Evolutionary conservation across 176 grass and related monocot genomes (phyloP), one percentile per base, ranked within the genome.

Genomic region (sorghum (Sorghum bicolor)): DNA sequence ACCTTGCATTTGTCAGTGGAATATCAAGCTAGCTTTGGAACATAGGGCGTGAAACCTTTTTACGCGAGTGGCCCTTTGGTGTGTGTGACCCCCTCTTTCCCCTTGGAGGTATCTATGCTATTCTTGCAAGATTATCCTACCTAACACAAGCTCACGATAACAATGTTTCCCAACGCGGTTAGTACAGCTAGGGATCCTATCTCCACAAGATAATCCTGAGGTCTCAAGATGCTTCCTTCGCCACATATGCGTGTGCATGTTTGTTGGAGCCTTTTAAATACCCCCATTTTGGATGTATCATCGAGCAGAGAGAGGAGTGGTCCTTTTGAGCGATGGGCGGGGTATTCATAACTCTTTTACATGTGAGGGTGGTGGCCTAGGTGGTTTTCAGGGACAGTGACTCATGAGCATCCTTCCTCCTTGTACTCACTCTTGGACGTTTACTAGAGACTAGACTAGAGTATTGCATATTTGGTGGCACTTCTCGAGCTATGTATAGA

Each of bases 91-190:
- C 52, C 75, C n/a, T 75, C 75, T 84, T 14, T 14, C 62, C 32
- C 69, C 26, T 70, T 40, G 24, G 15, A 34, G 70, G 76, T 39
- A 87, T 84, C 80, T 70, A 76, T 87, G 75, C 89, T 80, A 91
- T 87, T 69, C 89, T 87, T 91, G 85, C 80, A 71, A 71, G 76
- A 84, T 76, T 87, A 87, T 80, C 89, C 70, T 71, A 91, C 89
- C 84, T 55, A 87, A 87, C 76, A 80, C 33, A 53, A 79, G 19
- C 19, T 17, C 74, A 32, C 25, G 77, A 50, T 80, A 87, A 87
- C 66, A 48, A 32, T 68, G 75, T 80, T 72, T 85, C 16, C 17
- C 29, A 68, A 75, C 70, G 66, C 70, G 76, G 70, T 87, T 83
- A 83, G 80, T 29, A 65, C 78, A 64, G 81, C 67, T 72, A 79